Base-by-base conservation (phyloP, 2,329 filamentous ascomycete genomes). In the Aspergillus vadensis region DNA sequence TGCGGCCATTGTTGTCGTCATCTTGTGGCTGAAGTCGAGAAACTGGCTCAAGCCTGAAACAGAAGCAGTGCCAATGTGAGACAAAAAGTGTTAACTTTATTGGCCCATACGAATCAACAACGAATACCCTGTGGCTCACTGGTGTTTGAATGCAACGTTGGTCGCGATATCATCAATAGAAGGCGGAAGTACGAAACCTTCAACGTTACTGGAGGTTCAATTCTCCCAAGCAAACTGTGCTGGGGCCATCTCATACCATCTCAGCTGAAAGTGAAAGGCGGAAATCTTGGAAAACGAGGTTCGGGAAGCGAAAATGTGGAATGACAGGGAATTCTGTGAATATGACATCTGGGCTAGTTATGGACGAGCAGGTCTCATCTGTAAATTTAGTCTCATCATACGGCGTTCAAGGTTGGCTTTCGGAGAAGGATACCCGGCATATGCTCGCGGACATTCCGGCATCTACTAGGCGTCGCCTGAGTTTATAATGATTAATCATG, bases 1-100 rank as follows among this genome's bases (percentile, higher is more conserved):
- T 0, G 78, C 76, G 0, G 80, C 74, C 0, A 71, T 81, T 2
- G 78, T 83, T 10, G 74, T 80, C 1, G 71, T 80, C 0, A 69
- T 84, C 0, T 72, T 84, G 61, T 80, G 81, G 72, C 64, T 77
- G 10, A 67, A 64, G n/a, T 69, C 70, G 53, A 71, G 75, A 58
- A 67, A 75, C 54, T 76, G 74, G 74, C 50, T 75, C 38, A 67
- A 65, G 39, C 47, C 61, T 62, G 62, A 14, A 19, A 15, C 53
- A 4, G 38, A 19, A 17, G 5, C 38, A 12, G 23, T 30, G 7
- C 36, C 8, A 39, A 27, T 17, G 12, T 19, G 9, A 32, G 19
- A 12, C 19, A 14, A 23, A 4, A 44, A 23, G 19, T 44, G 10
- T 44, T 10, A 2, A 12, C 19, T 44, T 23, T 5, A 7, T 44